These are phyloP conservation scores for Aurinia saxatilis DNA, from an alignment of 345 rosid genomes.

Conservation along the genomic window DNA sequence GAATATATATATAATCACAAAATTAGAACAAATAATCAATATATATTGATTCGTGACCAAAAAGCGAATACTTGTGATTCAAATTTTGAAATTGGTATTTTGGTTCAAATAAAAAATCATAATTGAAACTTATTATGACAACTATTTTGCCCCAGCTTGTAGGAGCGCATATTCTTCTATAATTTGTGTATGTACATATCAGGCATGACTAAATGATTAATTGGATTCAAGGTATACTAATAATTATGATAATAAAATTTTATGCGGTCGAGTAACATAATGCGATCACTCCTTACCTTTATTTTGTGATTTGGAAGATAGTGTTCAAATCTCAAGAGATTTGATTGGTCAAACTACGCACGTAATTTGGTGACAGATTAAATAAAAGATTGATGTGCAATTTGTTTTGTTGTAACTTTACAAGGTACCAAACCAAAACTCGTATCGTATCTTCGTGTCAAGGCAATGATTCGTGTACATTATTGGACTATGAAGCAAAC, in stretches of 20 bases:
- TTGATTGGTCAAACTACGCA: conserved; percentile 25
- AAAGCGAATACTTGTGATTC: too few species aligned
- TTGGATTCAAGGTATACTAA: neutral
- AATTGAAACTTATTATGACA: conserved; percentile 8
- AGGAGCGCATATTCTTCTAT: conserved; percentile 16
- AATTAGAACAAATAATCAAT: neutral
- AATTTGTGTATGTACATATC: neutral
- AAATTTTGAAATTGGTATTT: neutral
- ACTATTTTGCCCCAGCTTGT: conserved; percentile 21
- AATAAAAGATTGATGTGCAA: neutral
- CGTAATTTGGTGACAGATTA: conserved; percentile 13
- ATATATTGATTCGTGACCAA: too few species aligned
- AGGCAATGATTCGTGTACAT: conserved; percentile 9
- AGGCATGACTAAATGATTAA: conserved; percentile 4
- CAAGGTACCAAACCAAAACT: conserved; percentile 22
- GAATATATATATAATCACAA: neutral
- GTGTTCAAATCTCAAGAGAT: conserved; percentile 16
- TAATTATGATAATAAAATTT: neutral
- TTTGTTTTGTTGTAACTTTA: neutral
- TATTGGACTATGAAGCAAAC: conserved; percentile 7
- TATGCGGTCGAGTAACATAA: neutral
- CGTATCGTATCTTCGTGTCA: conserved; percentile 19
- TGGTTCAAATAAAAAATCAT: neutral
- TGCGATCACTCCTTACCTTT: conserved; percentile 22
- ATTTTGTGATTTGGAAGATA: conserved; percentile 11